These are phyloP conservation scores for Carallia brachiata DNA, from an alignment of 345 rosid genomes.

Conservation along the genomic window DNA sequence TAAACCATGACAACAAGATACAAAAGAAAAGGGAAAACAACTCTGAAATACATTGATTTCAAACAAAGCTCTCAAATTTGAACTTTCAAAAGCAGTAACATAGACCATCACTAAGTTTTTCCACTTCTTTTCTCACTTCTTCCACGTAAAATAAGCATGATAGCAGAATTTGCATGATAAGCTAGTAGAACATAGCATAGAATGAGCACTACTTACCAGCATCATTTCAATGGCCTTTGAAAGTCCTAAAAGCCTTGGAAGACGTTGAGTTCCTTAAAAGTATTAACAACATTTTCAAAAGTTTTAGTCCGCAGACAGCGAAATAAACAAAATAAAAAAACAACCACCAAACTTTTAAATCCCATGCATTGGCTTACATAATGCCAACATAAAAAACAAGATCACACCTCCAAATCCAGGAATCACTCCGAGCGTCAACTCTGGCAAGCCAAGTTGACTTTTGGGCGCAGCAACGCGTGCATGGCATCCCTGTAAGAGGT, in stretches of 20 bases:
- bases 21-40: no score
- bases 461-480: slow-evolving; percentile 80
- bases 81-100: not conserved
- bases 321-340: slow-evolving; percentile 3
- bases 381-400: not conserved
- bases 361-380: not conserved
- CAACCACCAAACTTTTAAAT: slow-evolving; percentile 6
- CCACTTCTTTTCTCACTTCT: not conserved
- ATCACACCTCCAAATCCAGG: slow-evolving; percentile 93
- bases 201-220: slow-evolving; percentile 47
- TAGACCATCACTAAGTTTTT: not conserved
- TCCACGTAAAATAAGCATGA: not conserved
- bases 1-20: no score
- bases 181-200: not conserved
- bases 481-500: slow-evolving; percentile 68
- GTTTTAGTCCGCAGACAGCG: slow-evolving; percentile 11
- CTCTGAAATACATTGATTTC: no score
- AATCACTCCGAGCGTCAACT: slow-evolving; percentile 81
- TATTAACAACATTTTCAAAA: slow-evolving; percentile 14
- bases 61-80: no score
- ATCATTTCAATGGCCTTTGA: slow-evolving; percentile 83
- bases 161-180: not conserved
- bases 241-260: slow-evolving; percentile 90
- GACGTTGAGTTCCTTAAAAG: slow-evolving; percentile 88
- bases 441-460: slow-evolving; percentile 87